phyloP scores from a whole-genome alignment of 2,329 filamentous ascomycete species.

The Apiospora malaysiana region DNA sequence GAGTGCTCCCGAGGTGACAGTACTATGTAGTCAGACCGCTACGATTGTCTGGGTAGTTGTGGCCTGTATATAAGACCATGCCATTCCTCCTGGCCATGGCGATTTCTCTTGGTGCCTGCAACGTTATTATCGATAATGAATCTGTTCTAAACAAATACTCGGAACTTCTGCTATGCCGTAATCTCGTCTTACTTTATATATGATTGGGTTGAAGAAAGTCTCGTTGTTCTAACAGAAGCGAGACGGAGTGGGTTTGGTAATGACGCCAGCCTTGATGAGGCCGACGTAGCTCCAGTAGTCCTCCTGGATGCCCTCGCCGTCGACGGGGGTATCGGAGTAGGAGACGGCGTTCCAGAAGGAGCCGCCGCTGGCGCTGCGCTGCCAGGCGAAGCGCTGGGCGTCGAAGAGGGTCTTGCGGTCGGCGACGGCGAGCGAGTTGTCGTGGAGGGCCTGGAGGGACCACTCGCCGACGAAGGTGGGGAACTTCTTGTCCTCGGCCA shows the following conservation, averaged over 20 bases:
- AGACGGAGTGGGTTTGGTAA: background rate
- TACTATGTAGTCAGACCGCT: background rate
- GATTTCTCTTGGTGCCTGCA: background rate
- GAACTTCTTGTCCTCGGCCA: slow-evolving; percentile 32
- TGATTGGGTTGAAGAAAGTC: too few species aligned
- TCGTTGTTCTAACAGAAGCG: background rate
- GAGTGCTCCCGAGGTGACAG: background rate
- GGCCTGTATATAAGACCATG: background rate
- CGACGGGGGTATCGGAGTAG: slow-evolving; percentile 22
- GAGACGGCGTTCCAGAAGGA: slow-evolving; percentile 37
- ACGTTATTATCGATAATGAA: background rate
- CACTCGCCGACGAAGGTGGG: slow-evolving; percentile 44
- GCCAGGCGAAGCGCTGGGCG: slow-evolving; percentile 40
- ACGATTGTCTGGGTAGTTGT: background rate
- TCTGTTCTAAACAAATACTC: too few species aligned
- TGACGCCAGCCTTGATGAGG: slow-evolving; percentile 20
- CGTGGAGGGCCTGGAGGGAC: slow-evolving; percentile 39
- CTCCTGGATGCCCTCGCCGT: slow-evolving; percentile 26
- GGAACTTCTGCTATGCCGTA: too few species aligned
- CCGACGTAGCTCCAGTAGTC: slow-evolving; percentile 24
- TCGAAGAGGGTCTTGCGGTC: slow-evolving; percentile 36
- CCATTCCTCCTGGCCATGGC: background rate
- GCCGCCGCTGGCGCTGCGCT: slow-evolving; percentile 40
- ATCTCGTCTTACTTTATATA: background rate
- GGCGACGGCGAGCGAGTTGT: slow-evolving; percentile 38